Evolutionary conservation across 2,329 filamentous ascomycete species (phyloP), one percentile per base, ranked within the genome.

Genomic region (Hortaea werneckii): DNA sequence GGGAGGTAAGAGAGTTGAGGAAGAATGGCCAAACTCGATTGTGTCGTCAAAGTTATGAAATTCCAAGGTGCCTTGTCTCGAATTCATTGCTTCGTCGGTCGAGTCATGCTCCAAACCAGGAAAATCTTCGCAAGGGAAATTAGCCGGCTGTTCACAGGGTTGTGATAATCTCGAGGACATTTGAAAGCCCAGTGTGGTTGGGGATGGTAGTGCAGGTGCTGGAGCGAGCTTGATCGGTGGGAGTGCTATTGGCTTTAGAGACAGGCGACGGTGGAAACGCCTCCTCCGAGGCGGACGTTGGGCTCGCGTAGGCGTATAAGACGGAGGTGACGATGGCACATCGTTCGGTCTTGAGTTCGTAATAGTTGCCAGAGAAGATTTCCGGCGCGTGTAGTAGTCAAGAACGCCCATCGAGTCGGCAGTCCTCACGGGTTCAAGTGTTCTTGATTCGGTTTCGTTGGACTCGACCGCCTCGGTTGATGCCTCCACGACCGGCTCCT

Each of bases 31-130:
- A 65, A 94, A 95, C 62, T 94, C 86, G 43, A 96, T 78, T 1
- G 87, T 88, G 66, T 96, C 90, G 61, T 96, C 90, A 56, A 96
- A 96, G 62, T 94, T 95, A 55, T 94, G 86, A 1, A 89, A 85
- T 1, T 88, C 94, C 6, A 86, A 85, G 13, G 95, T 77, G 58
- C 89, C 95, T 5, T 87, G 80, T 9, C 88, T 81, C 13, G 96
- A 72, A 66, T 94, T 95, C 56, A 87, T 74, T 30, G 90, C 87
- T 61, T 94, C 86, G 0, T 88, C 87, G 56, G 95, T 88, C 62
- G 87, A 86, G 59, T 95, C 95, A 66, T 95, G 85, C 34, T 85
- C 51, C 9, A 55, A 49, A 12, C 43, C 43, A 5, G 50, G 39
- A 7, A 11, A 9, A 9, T 37, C 8, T 28, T 37, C 35, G 4